Evolutionary conservation across 345 rosid species (phyloP).

Genomic region (Raphanus sativus): DNA sequence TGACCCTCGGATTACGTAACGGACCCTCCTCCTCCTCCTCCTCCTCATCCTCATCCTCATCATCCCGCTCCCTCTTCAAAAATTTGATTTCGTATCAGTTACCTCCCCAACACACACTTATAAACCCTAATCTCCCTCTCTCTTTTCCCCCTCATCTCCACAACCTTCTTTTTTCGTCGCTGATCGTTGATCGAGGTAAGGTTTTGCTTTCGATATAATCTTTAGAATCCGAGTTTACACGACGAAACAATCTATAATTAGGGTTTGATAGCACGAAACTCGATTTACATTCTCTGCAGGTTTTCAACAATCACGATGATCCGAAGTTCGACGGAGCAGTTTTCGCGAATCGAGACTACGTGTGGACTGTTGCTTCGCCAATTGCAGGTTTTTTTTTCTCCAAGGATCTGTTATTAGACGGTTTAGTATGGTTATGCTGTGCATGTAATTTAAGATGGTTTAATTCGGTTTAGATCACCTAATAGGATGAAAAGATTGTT

Average conservation of each 20-base stretch:
- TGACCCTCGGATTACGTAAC: conserved; percentile 34
- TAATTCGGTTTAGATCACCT: no score
- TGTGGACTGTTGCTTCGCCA: conserved; percentile 56
- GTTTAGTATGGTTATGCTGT: no score
- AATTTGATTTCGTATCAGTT: conserved; percentile 44
- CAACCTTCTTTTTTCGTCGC: not conserved
- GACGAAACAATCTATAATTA: not conserved
- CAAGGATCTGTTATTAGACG: not conserved
- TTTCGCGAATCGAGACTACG: conserved; percentile 46
- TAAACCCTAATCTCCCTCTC: conserved; percentile 28
- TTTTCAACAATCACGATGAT: conserved; percentile 37
- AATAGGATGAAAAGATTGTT: not conserved
- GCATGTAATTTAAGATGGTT: no score
- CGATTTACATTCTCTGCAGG: not conserved
- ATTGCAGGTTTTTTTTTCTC: conserved; percentile 44
- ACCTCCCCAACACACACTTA: conserved; percentile 14
- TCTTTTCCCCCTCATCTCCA: conserved; percentile 16
- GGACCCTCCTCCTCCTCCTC: conserved; percentile 28
- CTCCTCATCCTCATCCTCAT: conserved; percentile 14
- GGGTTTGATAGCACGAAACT: not conserved
- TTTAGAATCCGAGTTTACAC: not conserved
- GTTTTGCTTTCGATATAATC: not conserved
- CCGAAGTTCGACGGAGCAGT: conserved; percentile 34
- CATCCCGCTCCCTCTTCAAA: conserved; percentile 37
- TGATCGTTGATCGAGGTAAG: conserved; percentile 11